Conservation (phyloP, 768 basidiomycete genomes). For the Lyophyllum decastes region DNA sequence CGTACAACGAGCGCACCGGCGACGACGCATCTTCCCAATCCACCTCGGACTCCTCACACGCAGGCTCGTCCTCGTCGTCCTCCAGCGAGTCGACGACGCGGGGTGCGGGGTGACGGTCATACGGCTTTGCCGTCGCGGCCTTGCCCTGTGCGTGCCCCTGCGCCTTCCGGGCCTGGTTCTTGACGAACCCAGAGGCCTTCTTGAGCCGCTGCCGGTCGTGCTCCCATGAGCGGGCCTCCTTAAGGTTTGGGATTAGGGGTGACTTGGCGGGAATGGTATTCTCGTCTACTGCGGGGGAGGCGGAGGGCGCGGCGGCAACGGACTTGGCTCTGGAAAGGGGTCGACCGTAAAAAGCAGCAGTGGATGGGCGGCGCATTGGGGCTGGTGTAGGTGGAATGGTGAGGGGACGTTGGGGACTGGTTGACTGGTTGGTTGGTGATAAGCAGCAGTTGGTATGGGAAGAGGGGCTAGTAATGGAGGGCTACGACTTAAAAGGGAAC, state of each 20-base stretch:
- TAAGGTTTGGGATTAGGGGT: constrained; percentile 24
- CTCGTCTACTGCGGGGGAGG: not conserved
- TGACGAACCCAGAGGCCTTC: constrained; percentile 41
- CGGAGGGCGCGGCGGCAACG: not conserved
- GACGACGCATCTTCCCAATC: constrained; percentile 12
- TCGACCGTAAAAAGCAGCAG: not conserved
- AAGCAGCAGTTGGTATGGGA: not conserved
- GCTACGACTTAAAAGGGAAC: constrained; percentile 9
- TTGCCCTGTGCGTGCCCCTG: not conserved
- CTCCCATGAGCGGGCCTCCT: constrained; percentile 49
- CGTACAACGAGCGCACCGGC: not conserved
- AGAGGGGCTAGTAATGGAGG: not conserved
- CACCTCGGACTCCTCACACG: constrained; percentile 14
- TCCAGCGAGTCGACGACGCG: not conserved
- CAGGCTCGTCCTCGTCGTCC: not conserved
- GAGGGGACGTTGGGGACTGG: no score
- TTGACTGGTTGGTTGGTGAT: not conserved
- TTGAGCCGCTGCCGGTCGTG: constrained; percentile 48
- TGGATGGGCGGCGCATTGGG: constrained; percentile 14
- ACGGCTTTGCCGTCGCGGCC: not conserved
- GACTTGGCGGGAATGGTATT: constrained; percentile 13
- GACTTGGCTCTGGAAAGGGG: constrained; percentile 2
- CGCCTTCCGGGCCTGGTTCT: constrained; percentile 35
- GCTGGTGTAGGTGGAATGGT: not conserved
- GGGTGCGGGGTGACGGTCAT: not conserved